These are phyloP conservation scores for Hypomyces perniciosus DNA, from an alignment of 2,329 filamentous ascomycete genomes.

Conservation along the genomic window DNA sequence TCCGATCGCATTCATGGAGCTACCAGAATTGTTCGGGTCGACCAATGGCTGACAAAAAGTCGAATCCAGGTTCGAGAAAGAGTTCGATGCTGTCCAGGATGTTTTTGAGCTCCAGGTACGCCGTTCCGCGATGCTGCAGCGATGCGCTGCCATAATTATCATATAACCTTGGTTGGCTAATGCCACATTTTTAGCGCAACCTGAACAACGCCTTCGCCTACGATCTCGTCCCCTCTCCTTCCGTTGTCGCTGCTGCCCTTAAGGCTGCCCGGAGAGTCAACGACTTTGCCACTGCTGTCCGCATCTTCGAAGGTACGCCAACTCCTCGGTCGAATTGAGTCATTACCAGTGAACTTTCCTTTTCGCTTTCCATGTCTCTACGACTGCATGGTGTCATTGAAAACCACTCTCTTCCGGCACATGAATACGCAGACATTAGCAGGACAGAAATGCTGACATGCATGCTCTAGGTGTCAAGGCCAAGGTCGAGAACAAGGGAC, in stretches of 20 bases:
- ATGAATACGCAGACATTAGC: no score
- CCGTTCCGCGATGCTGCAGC: slow-evolving; percentile 19
- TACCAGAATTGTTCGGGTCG: neutral
- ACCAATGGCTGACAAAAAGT: slow-evolving; percentile 25
- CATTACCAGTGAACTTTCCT: neutral
- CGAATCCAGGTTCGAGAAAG: slow-evolving; percentile 85
- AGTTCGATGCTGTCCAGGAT: slow-evolving; percentile 95
- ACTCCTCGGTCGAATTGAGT: slow-evolving; percentile 2
- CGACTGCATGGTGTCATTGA: neutral
- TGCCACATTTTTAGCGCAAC: slow-evolving; percentile 56
- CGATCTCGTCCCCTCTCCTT: slow-evolving; percentile 93
- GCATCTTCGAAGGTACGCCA: slow-evolving; percentile 89
- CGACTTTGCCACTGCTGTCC: slow-evolving; percentile 96
- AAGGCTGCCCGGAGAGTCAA: slow-evolving; percentile 94
- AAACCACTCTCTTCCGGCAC: neutral
- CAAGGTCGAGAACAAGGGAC: slow-evolving; percentile 97
- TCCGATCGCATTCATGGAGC: neutral
- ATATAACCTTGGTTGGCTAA: slow-evolving; percentile 26
- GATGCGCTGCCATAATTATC: neutral
- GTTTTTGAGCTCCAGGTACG: slow-evolving; percentile 99
- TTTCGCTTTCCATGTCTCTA: neutral
- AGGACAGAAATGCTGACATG: slow-evolving; percentile 1
- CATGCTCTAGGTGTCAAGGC: slow-evolving; percentile 77
- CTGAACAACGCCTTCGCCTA: slow-evolving; percentile 99
- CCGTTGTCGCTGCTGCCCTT: slow-evolving; percentile 85